Evolutionary conservation across 2,329 filamentous ascomycete species (phyloP).

Genomic region (Epichloe aotearoae): DNA sequence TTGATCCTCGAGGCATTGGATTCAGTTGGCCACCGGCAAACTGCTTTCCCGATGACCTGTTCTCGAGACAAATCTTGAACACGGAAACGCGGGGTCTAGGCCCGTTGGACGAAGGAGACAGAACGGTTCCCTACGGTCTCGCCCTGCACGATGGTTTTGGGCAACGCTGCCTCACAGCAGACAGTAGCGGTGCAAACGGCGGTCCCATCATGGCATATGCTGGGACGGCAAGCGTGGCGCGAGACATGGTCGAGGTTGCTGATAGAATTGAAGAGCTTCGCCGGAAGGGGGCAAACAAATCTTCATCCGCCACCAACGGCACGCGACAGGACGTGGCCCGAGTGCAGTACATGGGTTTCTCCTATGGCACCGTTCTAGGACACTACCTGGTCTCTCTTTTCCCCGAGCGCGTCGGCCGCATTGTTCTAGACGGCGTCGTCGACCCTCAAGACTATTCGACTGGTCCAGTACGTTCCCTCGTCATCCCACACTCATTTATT

Average conservation of each 20-base stretch:
- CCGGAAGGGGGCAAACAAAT: background rate
- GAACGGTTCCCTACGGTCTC: constrained; percentile 2
- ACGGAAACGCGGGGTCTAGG: background rate
- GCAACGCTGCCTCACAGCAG: constrained; percentile 12
- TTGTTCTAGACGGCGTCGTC: constrained; percentile 22
- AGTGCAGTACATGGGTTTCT: constrained; percentile 32
- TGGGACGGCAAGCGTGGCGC: constrained; percentile 6
- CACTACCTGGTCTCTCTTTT: constrained; percentile 14
- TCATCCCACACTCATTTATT: background rate
- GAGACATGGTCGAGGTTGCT: constrained; percentile 6
- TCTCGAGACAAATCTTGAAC: constrained; percentile 1
- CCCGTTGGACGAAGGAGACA: background rate
- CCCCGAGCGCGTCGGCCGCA: constrained; percentile 18
- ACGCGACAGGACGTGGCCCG: constrained; percentile 5
- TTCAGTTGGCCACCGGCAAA: constrained; percentile 1
- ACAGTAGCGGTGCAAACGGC: constrained; percentile 3
- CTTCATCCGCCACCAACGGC: background rate
- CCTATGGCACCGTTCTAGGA: constrained; percentile 21
- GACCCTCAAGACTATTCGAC: constrained; percentile 19
- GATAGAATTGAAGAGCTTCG: constrained; percentile 6
- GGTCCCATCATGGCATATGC: constrained; percentile 14
- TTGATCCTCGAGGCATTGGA: constrained; percentile 26
- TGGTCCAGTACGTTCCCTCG: constrained; percentile 12
- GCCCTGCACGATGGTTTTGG: constrained; percentile 11
- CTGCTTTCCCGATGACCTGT: constrained; percentile 10